phyloP scores from a whole-genome alignment of 176 grass and related monocot genomes.

The Alopecurus myosuroides region DNA sequence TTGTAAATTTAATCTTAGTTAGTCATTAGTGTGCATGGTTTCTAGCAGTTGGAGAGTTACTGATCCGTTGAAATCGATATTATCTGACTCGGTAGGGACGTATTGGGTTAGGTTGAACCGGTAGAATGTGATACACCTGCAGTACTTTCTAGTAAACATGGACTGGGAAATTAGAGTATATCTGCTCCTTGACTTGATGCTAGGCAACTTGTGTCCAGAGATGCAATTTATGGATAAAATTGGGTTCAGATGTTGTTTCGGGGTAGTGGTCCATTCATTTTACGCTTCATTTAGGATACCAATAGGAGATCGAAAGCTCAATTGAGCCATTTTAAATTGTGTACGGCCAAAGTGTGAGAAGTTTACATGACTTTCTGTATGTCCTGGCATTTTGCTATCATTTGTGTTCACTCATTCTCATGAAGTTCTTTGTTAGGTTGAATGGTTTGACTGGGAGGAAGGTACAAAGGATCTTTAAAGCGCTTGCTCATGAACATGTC shows the following conservation, averaged over 20 bases:
- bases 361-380: background rate
- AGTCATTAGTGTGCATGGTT: background rate
- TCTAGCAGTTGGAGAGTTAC: background rate
- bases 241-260: background rate
- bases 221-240: conserved; percentile 1
- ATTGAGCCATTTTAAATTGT: background rate
- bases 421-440: conserved; percentile 60
- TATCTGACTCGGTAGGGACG: background rate
- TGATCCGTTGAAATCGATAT: background rate
- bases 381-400: background rate
- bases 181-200: background rate
- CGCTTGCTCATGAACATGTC: conserved; percentile 58
- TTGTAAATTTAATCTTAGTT: background rate
- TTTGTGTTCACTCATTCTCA: conserved; percentile 1
- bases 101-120: background rate
- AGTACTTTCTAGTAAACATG: background rate
- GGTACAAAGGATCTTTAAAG: conserved; percentile 77
- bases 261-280: conserved; percentile 2
- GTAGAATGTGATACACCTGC: background rate
- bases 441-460: conserved; percentile 75
- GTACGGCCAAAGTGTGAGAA: background rate
- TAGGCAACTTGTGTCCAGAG: background rate
- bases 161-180: background rate
- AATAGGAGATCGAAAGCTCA: background rate
- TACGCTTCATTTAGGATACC: background rate